Conservation (phyloP, 2,329 filamentous ascomycete genomes). For the Talaromyces albobiverticillius region DNA sequence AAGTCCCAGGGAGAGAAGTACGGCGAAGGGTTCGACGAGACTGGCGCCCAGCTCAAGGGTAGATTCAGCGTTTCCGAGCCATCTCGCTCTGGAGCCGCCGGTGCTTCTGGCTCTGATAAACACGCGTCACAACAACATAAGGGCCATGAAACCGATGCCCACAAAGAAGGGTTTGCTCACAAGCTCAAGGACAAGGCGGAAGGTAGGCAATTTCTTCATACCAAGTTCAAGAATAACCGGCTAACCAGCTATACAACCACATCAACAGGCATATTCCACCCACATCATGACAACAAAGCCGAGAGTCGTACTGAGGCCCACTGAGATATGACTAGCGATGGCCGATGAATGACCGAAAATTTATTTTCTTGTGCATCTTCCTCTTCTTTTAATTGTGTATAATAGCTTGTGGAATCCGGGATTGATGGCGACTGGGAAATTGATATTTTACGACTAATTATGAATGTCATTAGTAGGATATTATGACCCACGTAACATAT, state of each 20-base stretch:
- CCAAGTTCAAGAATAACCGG: not conserved
- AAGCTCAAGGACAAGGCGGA: constrained; percentile 11
- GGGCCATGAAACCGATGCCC: not conserved
- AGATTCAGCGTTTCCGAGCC: not conserved
- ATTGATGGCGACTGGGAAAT: not conserved
- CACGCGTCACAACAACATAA: not conserved
- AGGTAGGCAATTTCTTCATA: not conserved
- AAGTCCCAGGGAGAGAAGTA: constrained; percentile 10
- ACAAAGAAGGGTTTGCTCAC: constrained; percentile 9
- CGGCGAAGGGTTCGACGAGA: constrained; percentile 5
- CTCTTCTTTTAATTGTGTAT: not conserved
- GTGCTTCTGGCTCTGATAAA: not conserved
- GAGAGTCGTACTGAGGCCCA: constrained; percentile 4
- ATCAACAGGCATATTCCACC: constrained; percentile 1
- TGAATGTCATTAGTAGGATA: too few species aligned
- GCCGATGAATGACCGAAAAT: not conserved
- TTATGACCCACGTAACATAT: too few species aligned
- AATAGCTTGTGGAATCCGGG: not conserved
- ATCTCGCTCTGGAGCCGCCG: not conserved
- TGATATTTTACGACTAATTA: not conserved
- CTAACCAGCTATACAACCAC: not conserved
- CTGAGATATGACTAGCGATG: not conserved
- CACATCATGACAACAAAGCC: not conserved
- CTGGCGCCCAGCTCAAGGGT: not conserved
- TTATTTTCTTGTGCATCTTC: not conserved